These are phyloP conservation scores for Gynostemma pentaphyllum DNA, from an alignment of 306 rosid genomes.

Conservation along the genomic window DNA sequence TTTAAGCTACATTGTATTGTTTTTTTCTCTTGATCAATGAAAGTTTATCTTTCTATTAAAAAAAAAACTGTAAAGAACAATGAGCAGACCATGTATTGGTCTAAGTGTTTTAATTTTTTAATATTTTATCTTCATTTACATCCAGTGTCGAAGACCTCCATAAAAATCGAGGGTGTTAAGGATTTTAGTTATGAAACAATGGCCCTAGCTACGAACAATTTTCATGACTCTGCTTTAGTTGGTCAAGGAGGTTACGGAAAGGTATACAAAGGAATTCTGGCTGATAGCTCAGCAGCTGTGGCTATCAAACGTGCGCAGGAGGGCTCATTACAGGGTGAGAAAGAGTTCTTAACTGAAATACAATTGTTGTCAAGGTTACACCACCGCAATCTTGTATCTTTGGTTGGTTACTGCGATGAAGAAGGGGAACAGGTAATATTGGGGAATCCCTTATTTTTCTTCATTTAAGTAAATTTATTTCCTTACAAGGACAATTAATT, in stretches of 20 bases:
- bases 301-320: constrained; percentile 88
- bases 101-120: neutral
- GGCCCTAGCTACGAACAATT: constrained; percentile 53
- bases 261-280: constrained; percentile 60
- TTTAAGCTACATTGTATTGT: too few species aligned
- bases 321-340: constrained; percentile 73
- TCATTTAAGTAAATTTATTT: neutral
- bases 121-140: constrained; percentile 9
- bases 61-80: neutral
- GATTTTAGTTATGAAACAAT: constrained; percentile 46
- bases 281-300: constrained; percentile 45
- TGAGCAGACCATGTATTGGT: neutral
- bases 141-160: constrained; percentile 43
- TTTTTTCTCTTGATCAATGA: neutral
- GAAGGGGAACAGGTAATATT: constrained; percentile 66
- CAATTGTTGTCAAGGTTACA: constrained; percentile 62
- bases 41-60: too few species aligned
- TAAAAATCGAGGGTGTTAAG: constrained; percentile 62
- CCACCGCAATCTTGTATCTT: constrained; percentile 77
- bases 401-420: constrained; percentile 73
- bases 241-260: constrained; percentile 87
- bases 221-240: constrained; percentile 42
- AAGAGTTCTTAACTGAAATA: constrained; percentile 84
- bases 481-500: too few species aligned
- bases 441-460: constrained; percentile 6